Percentiles rank a stretch among this genome's conserved stretches.
Evolutionary conservation across 2,329 filamentous ascomycete species (phyloP).

Genomic region (Claviceps sp.): DNA sequence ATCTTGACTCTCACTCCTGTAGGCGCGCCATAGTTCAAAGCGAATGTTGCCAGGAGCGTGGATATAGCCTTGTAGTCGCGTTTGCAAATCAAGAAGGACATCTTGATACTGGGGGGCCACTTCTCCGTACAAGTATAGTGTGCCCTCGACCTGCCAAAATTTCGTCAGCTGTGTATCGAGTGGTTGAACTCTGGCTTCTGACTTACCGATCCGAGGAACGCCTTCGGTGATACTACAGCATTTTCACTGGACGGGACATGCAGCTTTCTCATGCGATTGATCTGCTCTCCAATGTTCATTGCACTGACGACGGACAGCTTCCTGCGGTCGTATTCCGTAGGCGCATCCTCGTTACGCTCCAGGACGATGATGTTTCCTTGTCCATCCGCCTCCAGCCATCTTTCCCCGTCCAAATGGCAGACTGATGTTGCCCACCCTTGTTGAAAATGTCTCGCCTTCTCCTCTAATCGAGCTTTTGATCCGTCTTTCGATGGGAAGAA

Average conservation of each 20-base stretch:
- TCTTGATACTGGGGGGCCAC: constrained; percentile 63
- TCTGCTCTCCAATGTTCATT: constrained; percentile 80
- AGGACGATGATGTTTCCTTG: constrained; percentile 80
- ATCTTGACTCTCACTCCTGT: constrained; percentile 57
- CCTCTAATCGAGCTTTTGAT: constrained; percentile 49
- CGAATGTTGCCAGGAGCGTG: constrained; percentile 57
- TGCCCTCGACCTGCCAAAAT: constrained; percentile 60
- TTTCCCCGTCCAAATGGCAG: constrained; percentile 55
- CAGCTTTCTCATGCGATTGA: constrained; percentile 73
- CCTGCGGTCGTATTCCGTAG: constrained; percentile 59
- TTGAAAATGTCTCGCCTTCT: constrained; percentile 69
- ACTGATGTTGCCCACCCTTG: constrained; percentile 73
- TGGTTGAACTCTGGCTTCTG: too few relatives aligned
- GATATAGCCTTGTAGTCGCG: constrained; percentile 51
- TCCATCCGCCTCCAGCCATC: constrained; percentile 72
- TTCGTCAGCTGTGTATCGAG: constrained; percentile 5
- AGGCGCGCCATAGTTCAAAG: constrained; percentile 72
- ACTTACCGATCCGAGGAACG: constrained; percentile 78
- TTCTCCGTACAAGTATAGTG: constrained; percentile 77
- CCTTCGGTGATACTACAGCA: constrained; percentile 62
- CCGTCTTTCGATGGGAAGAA: constrained; percentile 46
- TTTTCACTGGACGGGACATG: constrained; percentile 50
- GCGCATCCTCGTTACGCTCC: constrained; percentile 56
- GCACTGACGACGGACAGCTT: constrained; percentile 65
- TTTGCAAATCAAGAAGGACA: constrained; percentile 70